phyloP scores from a whole-genome alignment of 352 stramenopile genomes.

The Phytophthora crassamura region DNA sequence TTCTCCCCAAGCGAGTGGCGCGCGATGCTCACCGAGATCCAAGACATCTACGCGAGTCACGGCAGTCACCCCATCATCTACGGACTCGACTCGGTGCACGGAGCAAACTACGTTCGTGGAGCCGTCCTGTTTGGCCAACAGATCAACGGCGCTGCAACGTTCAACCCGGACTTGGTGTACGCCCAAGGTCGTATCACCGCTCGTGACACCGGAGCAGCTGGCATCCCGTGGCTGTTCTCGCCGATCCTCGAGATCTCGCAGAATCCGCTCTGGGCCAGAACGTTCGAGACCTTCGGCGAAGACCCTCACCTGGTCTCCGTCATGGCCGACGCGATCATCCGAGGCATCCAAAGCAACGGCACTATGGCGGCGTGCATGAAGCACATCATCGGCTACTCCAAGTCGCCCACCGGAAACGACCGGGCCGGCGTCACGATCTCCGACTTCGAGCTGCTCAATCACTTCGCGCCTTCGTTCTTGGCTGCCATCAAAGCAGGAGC shows the following conservation, averaged over 20 bases:
- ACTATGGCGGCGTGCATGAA: slow-evolving; percentile 89
- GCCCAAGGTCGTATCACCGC: slow-evolving; percentile 76
- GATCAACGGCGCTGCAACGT: slow-evolving; percentile 89
- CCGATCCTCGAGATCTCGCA: slow-evolving; percentile 89
- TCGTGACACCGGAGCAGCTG: slow-evolving; percentile 85
- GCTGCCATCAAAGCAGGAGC: slow-evolving; percentile 80
- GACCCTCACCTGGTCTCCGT: slow-evolving; percentile 84
- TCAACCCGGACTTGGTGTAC: slow-evolving; percentile 80
- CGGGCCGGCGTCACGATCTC: slow-evolving; percentile 75
- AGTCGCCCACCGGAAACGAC: slow-evolving; percentile 84
- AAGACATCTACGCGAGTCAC: slow-evolving; percentile 74
- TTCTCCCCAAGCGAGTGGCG: slow-evolving; percentile 83
- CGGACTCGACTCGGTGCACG: slow-evolving; percentile 92
- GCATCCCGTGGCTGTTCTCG: slow-evolving; percentile 93
- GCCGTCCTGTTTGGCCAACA: slow-evolving; percentile 89
- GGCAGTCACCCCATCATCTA: slow-evolving; percentile 78
- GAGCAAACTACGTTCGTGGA: slow-evolving; percentile 88
- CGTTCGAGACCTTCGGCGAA: slow-evolving; percentile 96
- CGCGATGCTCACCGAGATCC: slow-evolving; percentile 70
- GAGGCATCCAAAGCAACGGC: slow-evolving; percentile 81
- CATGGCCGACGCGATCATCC: slow-evolving; percentile 82
- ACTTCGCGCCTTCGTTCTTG: slow-evolving; percentile 88
- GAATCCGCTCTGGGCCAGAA: slow-evolving; percentile 89
- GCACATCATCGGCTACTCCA: slow-evolving; percentile 91
- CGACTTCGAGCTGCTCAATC: slow-evolving; percentile 84